phyloP scores from a whole-genome alignment of 352 stramenopile genomes.

The Phytophthora macrochlamydospora region DNA sequence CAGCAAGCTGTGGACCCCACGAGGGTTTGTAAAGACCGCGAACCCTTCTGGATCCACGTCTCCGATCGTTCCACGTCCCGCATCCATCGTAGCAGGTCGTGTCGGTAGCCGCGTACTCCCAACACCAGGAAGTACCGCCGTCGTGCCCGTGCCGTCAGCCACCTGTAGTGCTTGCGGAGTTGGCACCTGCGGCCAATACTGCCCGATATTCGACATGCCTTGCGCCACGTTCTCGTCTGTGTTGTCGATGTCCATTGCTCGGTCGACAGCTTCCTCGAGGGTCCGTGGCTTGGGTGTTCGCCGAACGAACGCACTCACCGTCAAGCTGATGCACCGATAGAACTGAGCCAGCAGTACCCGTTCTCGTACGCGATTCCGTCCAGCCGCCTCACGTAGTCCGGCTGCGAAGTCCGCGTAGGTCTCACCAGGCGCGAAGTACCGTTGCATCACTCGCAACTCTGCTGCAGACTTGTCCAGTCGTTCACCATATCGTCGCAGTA shows the following conservation, averaged over 20 bases:
- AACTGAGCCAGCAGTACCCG: background rate
- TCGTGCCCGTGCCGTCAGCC: background rate
- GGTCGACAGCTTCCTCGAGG: constrained; percentile 1
- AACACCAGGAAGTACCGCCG: constrained; percentile 8
- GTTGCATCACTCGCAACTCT: constrained; percentile 49
- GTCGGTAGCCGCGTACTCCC: background rate
- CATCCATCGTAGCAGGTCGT: background rate
- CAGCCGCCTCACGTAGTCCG: background rate
- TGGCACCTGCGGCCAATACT: background rate
- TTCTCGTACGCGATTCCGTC: background rate
- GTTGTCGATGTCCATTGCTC: background rate
- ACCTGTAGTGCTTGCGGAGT: background rate
- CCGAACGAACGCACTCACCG: background rate
- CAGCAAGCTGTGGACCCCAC: background rate
- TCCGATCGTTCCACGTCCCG: background rate
- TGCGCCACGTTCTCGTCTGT: background rate
- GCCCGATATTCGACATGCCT: constrained; percentile 3
- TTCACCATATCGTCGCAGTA: background rate
- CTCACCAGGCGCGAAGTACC: too few species aligned
- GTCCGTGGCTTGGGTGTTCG: background rate
- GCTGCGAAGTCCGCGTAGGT: constrained; percentile 3
- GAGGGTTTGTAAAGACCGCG: constrained; percentile 7
- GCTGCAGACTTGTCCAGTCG: background rate
- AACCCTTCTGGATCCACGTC: background rate
- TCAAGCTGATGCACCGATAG: background rate